Percentiles rank a stretch among this genome's conserved stretches.
These are phyloP conservation scores for Extremus antarcticus DNA, from an alignment of 495 filamentous ascomycete species.

Conservation along the genomic window DNA sequence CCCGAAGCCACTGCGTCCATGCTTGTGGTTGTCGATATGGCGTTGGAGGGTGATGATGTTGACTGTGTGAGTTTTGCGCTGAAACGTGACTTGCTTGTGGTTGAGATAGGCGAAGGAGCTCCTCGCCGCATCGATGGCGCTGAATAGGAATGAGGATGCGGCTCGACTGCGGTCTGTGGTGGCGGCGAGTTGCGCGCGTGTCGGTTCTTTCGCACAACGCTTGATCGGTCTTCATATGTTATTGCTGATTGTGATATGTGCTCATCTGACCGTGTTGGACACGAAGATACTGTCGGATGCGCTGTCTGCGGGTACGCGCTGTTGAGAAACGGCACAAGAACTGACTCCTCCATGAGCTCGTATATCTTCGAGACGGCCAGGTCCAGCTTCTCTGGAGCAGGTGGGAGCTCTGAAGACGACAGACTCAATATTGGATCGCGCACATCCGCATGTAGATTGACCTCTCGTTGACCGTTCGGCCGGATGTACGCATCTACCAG, in stretches of 20 bases:
- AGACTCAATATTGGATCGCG: slow-evolving; percentile 67
- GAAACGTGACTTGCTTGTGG: slow-evolving; percentile 20
- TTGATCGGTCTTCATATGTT: slow-evolving; percentile 22
- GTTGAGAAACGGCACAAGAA: slow-evolving; percentile 73
- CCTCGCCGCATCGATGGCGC: slow-evolving; percentile 21
- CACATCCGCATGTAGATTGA: slow-evolving; percentile 82
- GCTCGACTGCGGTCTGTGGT: slow-evolving; percentile 14
- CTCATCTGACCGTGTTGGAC: slow-evolving; percentile 18
- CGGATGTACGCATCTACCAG: slow-evolving; percentile 63
- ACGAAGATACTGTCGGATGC: slow-evolving; percentile 11
- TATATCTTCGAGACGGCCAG: slow-evolving; percentile 85
- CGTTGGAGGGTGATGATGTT: slow-evolving; percentile 4
- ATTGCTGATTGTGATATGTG: slow-evolving; percentile 16
- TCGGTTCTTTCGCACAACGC: slow-evolving; percentile 5
- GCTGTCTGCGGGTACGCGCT: slow-evolving; percentile 28
- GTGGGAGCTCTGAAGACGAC: slow-evolving; percentile 51
- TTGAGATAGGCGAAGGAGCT: slow-evolving; percentile 25
- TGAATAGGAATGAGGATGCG: slow-evolving; percentile 10
- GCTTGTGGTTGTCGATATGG: not conserved
- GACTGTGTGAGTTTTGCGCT: slow-evolving; percentile 15
- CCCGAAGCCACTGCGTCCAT: slow-evolving; percentile 10
- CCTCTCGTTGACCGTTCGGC: slow-evolving; percentile 73
- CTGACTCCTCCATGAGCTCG: slow-evolving; percentile 94
- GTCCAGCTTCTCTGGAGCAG: slow-evolving; percentile 66
- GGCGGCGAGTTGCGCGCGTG: slow-evolving; percentile 16